Base-by-base conservation (phyloP, 768 basidiomycete genomes). In the Fomitopsis serialis region DNA sequence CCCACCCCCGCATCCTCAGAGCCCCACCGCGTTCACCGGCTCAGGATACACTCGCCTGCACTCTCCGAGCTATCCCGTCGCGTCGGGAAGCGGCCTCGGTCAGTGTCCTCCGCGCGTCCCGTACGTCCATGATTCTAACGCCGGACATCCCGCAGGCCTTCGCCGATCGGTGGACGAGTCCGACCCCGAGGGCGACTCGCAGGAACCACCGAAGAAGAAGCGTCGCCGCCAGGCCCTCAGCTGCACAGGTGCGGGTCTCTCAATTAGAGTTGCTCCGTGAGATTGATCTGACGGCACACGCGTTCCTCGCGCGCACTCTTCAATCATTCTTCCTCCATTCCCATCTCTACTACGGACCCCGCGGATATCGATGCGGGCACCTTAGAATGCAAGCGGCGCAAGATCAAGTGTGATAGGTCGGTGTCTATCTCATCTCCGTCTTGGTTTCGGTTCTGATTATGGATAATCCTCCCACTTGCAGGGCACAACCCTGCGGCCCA, bases 351-450 rank as follows among this genome's bases (percentile, higher is more conserved):
- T 48, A 37, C 24, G n/a, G 22, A 35, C 44, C 17, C 37, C 37
- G 37, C 37, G 37, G 37, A 40, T 15, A 40, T 40, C 37, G 37
- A 40, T 40, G 19, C 54, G 44, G 46, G 43, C 43, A 49, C 40
- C 51, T 45, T 63, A 90, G 90, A 91, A 68, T 92, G 89, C 68
- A 92, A 92, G 68, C 73, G 89, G 61, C 79, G 89, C 42, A 92
- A 92, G 75, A 92, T 92, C 69, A 88, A 87, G 66, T 92, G 90
- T 68, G 89, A 92, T 73, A 87, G 87, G 86, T 87, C 65, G 63
- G 74, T 50, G 64, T 53, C 52, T 53, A 34, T 63, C 52, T 54
- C 48, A 52, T 54, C 50, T 56, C 42, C 50, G 37, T 36, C 47
- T 24, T 42, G 22, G 42, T 48, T 54, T 32, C 6, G 6, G 11